Evolutionary conservation across 139 green algal species (phyloP), one percentile per base, ranked within the genome.

Genomic region (Volvox africanus): DNA sequence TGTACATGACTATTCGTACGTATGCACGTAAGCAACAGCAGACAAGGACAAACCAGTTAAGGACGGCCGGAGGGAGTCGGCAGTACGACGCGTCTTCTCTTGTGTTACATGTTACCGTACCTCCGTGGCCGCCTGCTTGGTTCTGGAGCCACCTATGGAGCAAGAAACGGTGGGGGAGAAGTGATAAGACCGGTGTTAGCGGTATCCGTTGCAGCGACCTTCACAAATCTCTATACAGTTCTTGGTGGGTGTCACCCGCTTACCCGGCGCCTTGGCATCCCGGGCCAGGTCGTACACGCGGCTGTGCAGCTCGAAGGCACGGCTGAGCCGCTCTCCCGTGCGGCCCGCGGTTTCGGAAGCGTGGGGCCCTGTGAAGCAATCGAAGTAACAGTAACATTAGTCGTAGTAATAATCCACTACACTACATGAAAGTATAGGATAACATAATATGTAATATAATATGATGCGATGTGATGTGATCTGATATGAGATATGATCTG

Each of bases 281-380:
- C 78, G 13, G 32, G 82, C 93, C 18, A 96, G 67, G 21, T 89
- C 69, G 18, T 69, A 65, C 35, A 96, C 65, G 13, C 91, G 80
- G 26, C 71, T 71, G 80, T 95, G 93, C 79, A 96, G 89, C 33
- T 67, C 61, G 36, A 92, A 93, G 62, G 93, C 50, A 20, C 62
- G 32, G 30, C 55, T 5, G 30, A 96, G 93, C 20, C 91, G 71
- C 1, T 71, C 65, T 21, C 32, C 91, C 18, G 90, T 89, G 32
- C 61, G n/a, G 30, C 13, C 77, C 35, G 65, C 89, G 50, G 37
- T 83, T 32, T 71, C 79, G n/a, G 17, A 18, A 24, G 35, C 68
- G 35, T 28, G n/a, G 61, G 71, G 85, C 9, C 85, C 71, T 89
- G 68, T 32, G 21, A 30, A 79, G 20, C 71, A 6, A 35, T 12